A percentile compares a stretch with the other conserved stretches of the same genome.
phyloP scores from a whole-genome alignment of 352 stramenopile genomes.

The Phytophthora citrophthora region DNA sequence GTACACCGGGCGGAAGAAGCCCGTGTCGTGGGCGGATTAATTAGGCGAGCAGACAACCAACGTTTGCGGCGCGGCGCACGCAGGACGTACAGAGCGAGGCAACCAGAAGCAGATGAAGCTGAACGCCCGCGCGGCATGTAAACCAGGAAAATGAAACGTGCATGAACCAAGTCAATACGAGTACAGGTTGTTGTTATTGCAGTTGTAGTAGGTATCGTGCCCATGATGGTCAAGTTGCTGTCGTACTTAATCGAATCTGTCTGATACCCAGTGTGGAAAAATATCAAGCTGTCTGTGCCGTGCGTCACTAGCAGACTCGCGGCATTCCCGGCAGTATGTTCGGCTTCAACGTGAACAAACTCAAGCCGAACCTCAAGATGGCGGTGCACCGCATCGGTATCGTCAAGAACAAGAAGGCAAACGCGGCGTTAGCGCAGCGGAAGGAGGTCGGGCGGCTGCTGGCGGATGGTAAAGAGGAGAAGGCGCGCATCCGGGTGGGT shows the following conservation, averaged over 20 bases:
- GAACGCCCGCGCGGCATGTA: conserved; percentile 24
- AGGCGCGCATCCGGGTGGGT: conserved; percentile 94
- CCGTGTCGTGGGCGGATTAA: conserved; percentile 74
- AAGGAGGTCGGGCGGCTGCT: conserved; percentile 84
- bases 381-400: conserved; percentile 91
- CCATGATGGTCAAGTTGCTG: not conserved
- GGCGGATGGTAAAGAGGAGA: conserved; percentile 91
- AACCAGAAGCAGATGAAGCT: conserved; percentile 15
- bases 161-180: conserved; percentile 7
- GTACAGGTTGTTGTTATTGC: not conserved
- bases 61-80: conserved; percentile 11
- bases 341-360: conserved; percentile 92
- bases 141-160: conserved; percentile 30
- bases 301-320: conserved; percentile 7
- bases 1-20: conserved; percentile 84
- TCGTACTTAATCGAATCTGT: conserved; percentile 7
- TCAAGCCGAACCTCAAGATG: conserved; percentile 94
- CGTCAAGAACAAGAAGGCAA: conserved; percentile 93
- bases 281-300: conserved; percentile 18
- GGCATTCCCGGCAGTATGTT: conserved; percentile 58
- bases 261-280: not conserved
- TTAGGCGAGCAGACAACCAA: conserved; percentile 10
- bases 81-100: conserved; percentile 25
- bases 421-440: conserved; percentile 74
- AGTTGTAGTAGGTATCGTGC: not conserved